Evolutionary conservation across 208 protist species (phyloP).

Genomic region (Crithidia brevicula): DNA sequence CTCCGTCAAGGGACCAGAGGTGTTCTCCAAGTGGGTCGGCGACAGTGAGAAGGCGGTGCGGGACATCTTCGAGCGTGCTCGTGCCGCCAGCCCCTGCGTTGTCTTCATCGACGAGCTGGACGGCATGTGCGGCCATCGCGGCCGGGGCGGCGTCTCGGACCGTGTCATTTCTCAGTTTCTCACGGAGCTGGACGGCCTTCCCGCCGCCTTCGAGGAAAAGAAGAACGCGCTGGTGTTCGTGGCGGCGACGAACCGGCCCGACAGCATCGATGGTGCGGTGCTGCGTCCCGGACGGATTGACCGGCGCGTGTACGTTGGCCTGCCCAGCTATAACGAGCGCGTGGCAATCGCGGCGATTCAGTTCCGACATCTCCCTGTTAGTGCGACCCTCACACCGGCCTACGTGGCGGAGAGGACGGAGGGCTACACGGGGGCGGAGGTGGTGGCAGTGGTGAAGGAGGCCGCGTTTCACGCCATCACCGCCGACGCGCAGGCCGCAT

Average conservation of each 20-base stretch:
- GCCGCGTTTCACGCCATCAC: constrained; percentile 88
- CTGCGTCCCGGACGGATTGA: constrained; percentile 94
- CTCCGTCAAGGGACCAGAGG: constrained; percentile 96
- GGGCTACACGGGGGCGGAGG: constrained; percentile 94
- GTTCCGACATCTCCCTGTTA: constrained; percentile 65
- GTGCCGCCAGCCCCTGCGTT: constrained; percentile 64
- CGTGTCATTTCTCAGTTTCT: constrained; percentile 98
- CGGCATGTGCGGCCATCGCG: constrained; percentile 97
- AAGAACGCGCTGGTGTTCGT: constrained; percentile 94
- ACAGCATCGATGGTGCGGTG: constrained; percentile 92
- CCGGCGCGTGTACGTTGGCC: constrained; percentile 91
- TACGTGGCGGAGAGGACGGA: constrained; percentile 67
- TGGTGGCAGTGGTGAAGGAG: constrained; percentile 92
- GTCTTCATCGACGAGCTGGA: constrained; percentile 99
- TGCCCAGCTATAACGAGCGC: constrained; percentile 82
- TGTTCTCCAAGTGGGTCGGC: constrained; percentile 99
- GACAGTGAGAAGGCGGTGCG: constrained; percentile 99
- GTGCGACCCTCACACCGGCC: constrained; percentile 47
- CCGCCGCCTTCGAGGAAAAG: constrained; percentile 36
- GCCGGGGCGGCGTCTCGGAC: constrained; percentile 90
- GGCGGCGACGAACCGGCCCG: constrained; percentile 93
- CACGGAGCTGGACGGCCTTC: constrained; percentile 92
- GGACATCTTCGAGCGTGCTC: constrained; percentile 93
- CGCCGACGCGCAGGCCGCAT: constrained; percentile 45
- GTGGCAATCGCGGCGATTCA: constrained; percentile 88